These are phyloP conservation scores for Adansonia digitata DNA, from an alignment of 345 rosid species.

Conservation along the genomic window DNA sequence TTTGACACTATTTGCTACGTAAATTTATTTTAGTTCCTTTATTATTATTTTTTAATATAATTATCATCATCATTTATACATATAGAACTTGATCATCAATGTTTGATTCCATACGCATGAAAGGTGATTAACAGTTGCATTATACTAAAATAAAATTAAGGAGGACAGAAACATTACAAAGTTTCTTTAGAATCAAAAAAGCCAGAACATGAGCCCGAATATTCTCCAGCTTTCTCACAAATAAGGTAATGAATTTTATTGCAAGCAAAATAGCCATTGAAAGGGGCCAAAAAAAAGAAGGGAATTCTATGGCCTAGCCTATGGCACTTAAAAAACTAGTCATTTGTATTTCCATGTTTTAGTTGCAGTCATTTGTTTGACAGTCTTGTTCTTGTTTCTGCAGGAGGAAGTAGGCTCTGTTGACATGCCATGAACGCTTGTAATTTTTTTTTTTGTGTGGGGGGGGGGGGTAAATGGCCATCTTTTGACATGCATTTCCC, in stretches of 20 bases:
- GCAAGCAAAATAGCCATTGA: neutral
- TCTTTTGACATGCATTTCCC: neutral
- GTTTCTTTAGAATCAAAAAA: neutral
- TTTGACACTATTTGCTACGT: no score
- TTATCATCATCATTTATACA: neutral
- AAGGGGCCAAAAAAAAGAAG: neutral
- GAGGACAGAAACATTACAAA: neutral
- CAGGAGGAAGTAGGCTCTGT: neutral
- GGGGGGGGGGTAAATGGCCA: no score
- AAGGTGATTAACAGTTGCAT: neutral
- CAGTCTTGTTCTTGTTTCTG: neutral
- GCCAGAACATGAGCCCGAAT: neutral
- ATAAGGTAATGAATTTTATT: neutral
- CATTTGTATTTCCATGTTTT: neutral
- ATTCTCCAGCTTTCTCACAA: neutral
- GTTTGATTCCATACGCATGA: neutral
- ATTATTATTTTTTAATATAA: no score
- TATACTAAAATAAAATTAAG: neutral
- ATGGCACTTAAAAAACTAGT: neutral
- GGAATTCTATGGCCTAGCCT: neutral
- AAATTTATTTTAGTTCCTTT: no score
- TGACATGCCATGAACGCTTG: neutral
- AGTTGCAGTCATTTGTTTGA: neutral
- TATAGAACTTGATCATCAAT: neutral
- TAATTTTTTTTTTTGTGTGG: neutral